A percentile compares a stretch with the other conserved stretches of the same genome.
Evolutionary conservation across 306 rosid species (phyloP).

Genomic region (Alnus glutinosa): DNA sequence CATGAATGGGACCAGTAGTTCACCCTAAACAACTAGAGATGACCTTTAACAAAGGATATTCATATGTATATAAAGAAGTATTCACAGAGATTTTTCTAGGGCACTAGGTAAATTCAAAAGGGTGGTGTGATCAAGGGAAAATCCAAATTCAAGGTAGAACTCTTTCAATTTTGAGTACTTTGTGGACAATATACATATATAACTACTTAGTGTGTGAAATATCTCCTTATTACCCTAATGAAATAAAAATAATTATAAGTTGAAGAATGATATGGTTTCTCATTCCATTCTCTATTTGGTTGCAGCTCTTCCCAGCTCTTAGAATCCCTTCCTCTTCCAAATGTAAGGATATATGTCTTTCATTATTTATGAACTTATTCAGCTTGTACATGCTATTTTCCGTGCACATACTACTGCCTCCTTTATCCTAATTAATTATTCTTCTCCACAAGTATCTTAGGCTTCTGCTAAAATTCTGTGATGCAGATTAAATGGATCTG

Average conservation of each 20-base stretch:
- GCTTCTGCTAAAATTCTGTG: constrained; percentile 32
- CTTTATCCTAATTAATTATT: background rate
- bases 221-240: no score
- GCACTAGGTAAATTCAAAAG: constrained; percentile 18
- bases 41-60: constrained; percentile 38
- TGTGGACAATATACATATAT: background rate
- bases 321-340: constrained; percentile 88
- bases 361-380: constrained; percentile 23
- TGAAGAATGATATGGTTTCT: constrained; percentile 24
- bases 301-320: constrained; percentile 92
- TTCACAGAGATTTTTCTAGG: constrained; percentile 6
- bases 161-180: constrained; percentile 28
- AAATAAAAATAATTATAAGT: constrained; percentile 10
- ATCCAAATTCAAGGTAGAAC: constrained; percentile 18
- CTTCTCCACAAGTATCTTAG: background rate
- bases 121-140: constrained; percentile 12
- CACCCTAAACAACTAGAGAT: constrained; percentile 30
- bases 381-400: constrained; percentile 5
- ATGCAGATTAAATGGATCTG: constrained; percentile 99
- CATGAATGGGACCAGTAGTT: constrained; percentile 35
- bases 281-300: constrained; percentile 40
- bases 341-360: constrained; percentile 51
- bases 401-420: constrained; percentile 16
- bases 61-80: constrained; percentile 17
- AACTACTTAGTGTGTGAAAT: background rate